Evolutionary conservation across 2,329 filamentous ascomycete genomes (phyloP).

Genomic region (Botryotinia calthae): DNA sequence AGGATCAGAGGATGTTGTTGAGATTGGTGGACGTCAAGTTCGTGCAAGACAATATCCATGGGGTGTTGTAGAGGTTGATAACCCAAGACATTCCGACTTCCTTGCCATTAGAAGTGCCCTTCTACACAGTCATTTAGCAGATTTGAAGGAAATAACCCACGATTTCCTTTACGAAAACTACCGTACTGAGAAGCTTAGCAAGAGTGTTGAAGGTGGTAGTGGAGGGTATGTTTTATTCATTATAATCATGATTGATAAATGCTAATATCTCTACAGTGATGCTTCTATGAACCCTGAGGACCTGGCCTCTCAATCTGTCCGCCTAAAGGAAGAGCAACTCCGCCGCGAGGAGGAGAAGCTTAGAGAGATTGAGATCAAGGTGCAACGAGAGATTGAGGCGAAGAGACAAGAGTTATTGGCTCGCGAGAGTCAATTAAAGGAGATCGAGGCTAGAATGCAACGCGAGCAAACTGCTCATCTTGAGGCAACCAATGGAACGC

Average conservation of each 20-base stretch:
- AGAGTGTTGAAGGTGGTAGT: constrained; percentile 92
- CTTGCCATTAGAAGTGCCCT: constrained; percentile 94
- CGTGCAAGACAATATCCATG: constrained; percentile 97
- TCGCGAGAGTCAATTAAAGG: constrained; percentile 95
- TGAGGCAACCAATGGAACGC: constrained; percentile 38
- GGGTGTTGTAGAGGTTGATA: constrained; percentile 98
- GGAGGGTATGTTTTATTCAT: constrained; percentile 66
- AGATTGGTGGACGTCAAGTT: constrained; percentile 88
- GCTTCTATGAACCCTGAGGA: constrained; percentile 98
- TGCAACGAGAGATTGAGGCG: constrained; percentile 99
- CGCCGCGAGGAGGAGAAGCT: constrained; percentile 99
- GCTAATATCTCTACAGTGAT: constrained; percentile 50
- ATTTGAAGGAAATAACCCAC: constrained; percentile 99
- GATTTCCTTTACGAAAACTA: constrained; percentile 99
- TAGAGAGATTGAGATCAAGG: constrained; percentile 98
- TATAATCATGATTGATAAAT: constrained; percentile 37
- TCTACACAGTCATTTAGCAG: constrained; percentile 94
- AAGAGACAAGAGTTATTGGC: constrained; percentile 98
- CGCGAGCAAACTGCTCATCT: constrained; percentile 66
- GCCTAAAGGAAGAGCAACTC: constrained; percentile 99
- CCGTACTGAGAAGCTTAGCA: constrained; percentile 99
- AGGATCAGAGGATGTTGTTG: constrained; percentile 90
- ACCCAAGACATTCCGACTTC: constrained; percentile 98
- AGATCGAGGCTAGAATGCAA: constrained; percentile 97
- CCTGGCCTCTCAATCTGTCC: constrained; percentile 92